Base-by-base conservation (phyloP, 2,329 filamentous ascomycete genomes). In the Penicillium nordicum region DNA sequence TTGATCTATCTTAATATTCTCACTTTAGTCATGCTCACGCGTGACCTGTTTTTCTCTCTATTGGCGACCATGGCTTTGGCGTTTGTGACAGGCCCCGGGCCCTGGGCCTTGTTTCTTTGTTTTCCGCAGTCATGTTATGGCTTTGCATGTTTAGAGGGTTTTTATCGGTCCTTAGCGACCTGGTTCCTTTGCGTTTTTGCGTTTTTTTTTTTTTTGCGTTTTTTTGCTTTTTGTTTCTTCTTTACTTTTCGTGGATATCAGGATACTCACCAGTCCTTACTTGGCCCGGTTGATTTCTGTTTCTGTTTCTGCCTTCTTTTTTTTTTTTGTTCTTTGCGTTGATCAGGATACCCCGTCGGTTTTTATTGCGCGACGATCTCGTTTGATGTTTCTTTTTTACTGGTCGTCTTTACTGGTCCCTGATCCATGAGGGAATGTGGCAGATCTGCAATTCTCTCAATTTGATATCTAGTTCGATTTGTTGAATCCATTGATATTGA, bases 281-380 rank as follows among this genome's bases (percentile, higher is more conserved):
- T 32, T 18, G 23, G 38, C 21, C 49, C 45, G 48, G 50, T 37
- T 27, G 58, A 55, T 56, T 53, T n/a, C 42, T 51, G 32, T 37
- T 47, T 21, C 11, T 16, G 1, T n/a, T 32, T 6, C 37, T 34
- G 8, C 12, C 36, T 43, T 18, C 32, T 54, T 53, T 14, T 38
- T 43, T 43, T 36, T 54, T 53, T 14, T 49, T 62, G 55, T 60
- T 47, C 61, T 60, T 56, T 59, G 48, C 53, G 37, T 57, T 67
- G 54, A 61, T 66, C 63, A 68, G 67, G 70, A 72, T 73, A 73
- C 70, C 70, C 70, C 66, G 68, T 70, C 64, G 68, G 67, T 66
- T 60, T 54, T 41, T 59, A 52, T 59, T 57, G 64, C 65, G 63
- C 59, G 65, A 63, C 62, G 60, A 67, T 64, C 57, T 63, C 43